Base-by-base conservation (phyloP, 2,329 filamentous ascomycete species). In the Epichloe festucae region DNA sequence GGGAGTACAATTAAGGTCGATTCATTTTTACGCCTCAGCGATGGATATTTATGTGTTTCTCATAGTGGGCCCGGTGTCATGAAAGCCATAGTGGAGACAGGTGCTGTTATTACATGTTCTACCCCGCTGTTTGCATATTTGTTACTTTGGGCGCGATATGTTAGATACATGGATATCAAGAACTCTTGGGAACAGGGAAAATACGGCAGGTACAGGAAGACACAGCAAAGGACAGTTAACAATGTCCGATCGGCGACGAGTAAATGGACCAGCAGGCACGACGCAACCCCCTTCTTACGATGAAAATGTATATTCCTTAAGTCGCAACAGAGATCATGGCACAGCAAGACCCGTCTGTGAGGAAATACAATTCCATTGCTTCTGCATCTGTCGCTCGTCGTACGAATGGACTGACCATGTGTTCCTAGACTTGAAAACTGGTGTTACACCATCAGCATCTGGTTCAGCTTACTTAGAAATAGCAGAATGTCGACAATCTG, bases 371-470 rank as follows among this genome's bases (percentile, higher is more conserved):
- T 7, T 12, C 11, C n/a, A 3, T 40, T 46, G 5, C 19, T 19
- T 38, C 23, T 11, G 12, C 10, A 15, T 4, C 8, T 17, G 5
- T 40, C n/a, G 5, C 5, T 34, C 15, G 15, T n/a, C 3, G 14
- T 14, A 39, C 19, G 6, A 41, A 27, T 21, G 11, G 31, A 6
- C 46, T 51, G 31, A 51, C 36, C 11, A n/a, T 34, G 31, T 5
- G 21, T 23, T 15, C 36, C 8, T 56, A 95, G 89, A 91, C 65
- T 75, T 97, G 44, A 89, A 93, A 67, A 96, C 91, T 8, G 89
- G 89, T 23, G 79, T 97, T 4, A 90, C 93, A 0, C 91, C 93
- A 17, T 94, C 91, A 14, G 93, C 93, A 12, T 93, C 89, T 47
- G 93, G 93, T 14, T 96, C 90, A 17, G 89, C 93, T 51, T 98